phyloP scores from a whole-genome alignment of 495 filamentous ascomycete species.

The Podospora anserina region DNA sequence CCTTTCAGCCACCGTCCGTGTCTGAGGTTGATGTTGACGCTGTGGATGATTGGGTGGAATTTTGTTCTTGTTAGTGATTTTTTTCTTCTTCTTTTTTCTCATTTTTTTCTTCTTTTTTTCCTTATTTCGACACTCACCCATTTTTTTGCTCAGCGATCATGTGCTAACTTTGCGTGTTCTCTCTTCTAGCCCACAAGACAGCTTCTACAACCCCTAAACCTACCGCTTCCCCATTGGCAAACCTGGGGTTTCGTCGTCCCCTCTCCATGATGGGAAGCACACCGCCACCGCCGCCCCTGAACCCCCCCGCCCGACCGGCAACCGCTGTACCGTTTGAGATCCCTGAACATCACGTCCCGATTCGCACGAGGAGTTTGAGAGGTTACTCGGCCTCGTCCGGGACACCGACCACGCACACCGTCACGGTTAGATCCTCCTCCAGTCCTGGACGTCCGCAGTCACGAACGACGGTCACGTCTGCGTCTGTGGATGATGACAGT shows the following conservation, averaged over 20 bases:
- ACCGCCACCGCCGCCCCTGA: neutral
- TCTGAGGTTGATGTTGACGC: conserved; percentile 4
- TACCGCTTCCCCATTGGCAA: too few species aligned
- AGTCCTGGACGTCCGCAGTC: conserved; percentile 35
- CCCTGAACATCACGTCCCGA: conserved; percentile 21
- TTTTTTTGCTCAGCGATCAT: neutral
- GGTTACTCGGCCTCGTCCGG: conserved; percentile 33
- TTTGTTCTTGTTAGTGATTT: conserved; percentile 19
- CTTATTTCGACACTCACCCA: too few species aligned
- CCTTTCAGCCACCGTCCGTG: conserved; percentile 3
- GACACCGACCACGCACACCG: conserved; percentile 31
- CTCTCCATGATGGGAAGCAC: too few species aligned
- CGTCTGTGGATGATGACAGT: conserved; percentile 7
- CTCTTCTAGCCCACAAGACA: conserved; percentile 5
- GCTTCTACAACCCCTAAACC: conserved; percentile 9
- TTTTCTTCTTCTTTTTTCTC: neutral
- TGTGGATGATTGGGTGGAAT: conserved; percentile 10
- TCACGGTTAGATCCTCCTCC: conserved; percentile 32
- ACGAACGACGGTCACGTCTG: conserved; percentile 43
- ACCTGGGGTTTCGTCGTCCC: too few species aligned
- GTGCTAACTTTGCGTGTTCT: neutral
- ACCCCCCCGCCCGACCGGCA: neutral
- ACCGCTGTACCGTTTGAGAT: conserved; percentile 13
- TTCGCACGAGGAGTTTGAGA: conserved; percentile 3
- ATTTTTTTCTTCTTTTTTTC: neutral